Conservation (phyloP, 805 yeast species). For the Sugiyamaella floridensis region DNA sequence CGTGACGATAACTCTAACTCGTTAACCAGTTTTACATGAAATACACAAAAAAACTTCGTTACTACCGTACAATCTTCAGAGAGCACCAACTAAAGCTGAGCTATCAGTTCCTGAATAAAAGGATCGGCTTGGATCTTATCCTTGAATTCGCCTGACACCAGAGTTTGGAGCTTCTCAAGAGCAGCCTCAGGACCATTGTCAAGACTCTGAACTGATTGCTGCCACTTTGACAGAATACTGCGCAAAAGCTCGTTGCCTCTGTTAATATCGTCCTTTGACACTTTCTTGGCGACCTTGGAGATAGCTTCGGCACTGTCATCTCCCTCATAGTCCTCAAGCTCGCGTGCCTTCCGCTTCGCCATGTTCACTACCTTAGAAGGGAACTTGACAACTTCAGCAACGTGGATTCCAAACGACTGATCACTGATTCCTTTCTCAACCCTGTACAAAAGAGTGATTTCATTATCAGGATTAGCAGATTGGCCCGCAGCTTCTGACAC, state of each 20-base stretch:
- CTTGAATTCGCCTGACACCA: conserved; percentile 9
- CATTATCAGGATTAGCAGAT: conserved; percentile 35
- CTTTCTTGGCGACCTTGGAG: conserved; percentile 40
- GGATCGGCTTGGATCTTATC: conserved; percentile 5
- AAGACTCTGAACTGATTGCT: conserved; percentile 8
- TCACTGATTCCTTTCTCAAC: conserved; percentile 97
- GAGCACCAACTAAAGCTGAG: conserved; percentile 5
- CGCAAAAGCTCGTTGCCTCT: conserved; percentile 47
- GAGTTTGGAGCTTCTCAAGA: conserved; percentile 8
- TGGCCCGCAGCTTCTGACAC: conserved; percentile 36
- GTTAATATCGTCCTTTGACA: conserved; percentile 45
- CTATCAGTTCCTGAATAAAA: conserved; percentile 13
- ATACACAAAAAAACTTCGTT: too few relatives aligned
- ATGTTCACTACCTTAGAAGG: conserved; percentile 83
- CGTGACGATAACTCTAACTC: not conserved
- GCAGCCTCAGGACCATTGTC: conserved; percentile 9
- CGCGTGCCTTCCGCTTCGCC: conserved; percentile 93
- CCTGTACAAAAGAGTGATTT: conserved; percentile 80
- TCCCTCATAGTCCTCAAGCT: conserved; percentile 58
- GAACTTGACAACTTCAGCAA: conserved; percentile 91
- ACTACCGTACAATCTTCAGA: too few relatives aligned
- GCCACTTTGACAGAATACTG: conserved; percentile 38
- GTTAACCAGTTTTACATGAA: too few relatives aligned
- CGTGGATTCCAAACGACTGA: conserved; percentile 96
- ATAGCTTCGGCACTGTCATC: conserved; percentile 31